These are phyloP conservation scores for Fusarium acutatum DNA, from an alignment of 2,329 filamentous ascomycete genomes.

Conservation along the genomic window DNA sequence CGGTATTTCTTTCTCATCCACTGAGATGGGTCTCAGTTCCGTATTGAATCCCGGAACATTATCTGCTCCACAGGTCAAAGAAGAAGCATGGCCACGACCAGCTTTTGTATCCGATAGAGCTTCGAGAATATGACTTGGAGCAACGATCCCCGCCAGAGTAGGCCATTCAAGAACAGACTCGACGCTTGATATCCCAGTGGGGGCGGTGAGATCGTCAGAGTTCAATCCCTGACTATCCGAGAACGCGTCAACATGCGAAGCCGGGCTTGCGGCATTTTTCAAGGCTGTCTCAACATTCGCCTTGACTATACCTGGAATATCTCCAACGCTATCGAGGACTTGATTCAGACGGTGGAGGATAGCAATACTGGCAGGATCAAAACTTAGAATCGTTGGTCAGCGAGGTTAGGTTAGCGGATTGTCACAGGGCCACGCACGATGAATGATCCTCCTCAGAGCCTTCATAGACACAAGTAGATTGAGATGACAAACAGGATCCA, in stretches of 20 bases:
- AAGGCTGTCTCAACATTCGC: background rate
- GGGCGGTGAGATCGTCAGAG: background rate
- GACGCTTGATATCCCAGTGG: background rate
- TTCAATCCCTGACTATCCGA: background rate
- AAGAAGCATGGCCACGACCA: background rate
- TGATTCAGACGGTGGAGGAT: background rate
- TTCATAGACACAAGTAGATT: background rate
- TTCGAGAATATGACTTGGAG: background rate
- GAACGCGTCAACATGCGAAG: background rate
- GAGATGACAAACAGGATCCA: background rate
- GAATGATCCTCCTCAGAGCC: background rate
- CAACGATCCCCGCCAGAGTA: background rate
- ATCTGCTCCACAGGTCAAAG: background rate
- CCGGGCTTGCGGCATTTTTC: background rate
- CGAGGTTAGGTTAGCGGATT: background rate
- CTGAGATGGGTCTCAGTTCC: accelerated
- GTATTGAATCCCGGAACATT: too few relatives aligned
- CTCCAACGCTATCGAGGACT: background rate
- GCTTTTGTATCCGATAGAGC: background rate
- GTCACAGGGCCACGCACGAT: background rate
- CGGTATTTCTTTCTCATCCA: background rate
- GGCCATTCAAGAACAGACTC: background rate
- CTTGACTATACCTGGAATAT: background rate
- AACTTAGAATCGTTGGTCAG: background rate
- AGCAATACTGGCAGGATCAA: background rate